phyloP scores from a whole-genome alignment of 345 rosid species.

The Reutealis trisperma region DNA sequence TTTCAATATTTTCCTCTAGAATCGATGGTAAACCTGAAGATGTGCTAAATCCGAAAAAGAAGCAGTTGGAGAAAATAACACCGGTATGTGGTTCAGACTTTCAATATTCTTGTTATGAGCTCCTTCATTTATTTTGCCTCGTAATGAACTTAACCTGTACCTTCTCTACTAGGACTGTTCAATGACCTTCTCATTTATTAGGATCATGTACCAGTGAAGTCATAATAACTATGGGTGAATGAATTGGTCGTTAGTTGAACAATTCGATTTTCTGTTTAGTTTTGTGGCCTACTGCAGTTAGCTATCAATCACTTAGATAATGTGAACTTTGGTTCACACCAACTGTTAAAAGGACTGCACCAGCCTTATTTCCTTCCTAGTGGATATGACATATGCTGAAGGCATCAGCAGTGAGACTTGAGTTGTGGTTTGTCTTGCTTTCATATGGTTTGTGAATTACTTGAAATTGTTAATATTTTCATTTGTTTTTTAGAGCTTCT shows the following conservation, averaged over 20 bases:
- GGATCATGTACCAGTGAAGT: neutral
- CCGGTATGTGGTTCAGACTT: conserved; percentile 50
- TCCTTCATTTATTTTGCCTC: neutral
- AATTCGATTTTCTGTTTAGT: conserved; percentile 6
- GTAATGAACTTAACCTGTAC: neutral
- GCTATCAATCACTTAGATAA: neutral
- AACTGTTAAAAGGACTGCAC: neutral
- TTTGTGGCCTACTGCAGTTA: neutral
- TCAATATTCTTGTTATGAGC: neutral
- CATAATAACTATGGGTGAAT: neutral
- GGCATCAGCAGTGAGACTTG: neutral
- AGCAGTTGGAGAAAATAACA: conserved; percentile 91
- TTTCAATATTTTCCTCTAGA: conserved; percentile 38
- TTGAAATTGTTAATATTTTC: neutral
- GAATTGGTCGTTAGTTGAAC: conserved; percentile 7
- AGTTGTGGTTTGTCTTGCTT: neutral
- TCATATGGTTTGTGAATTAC: neutral
- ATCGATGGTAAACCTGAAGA: conserved; percentile 97
- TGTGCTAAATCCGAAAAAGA: conserved; percentile 89
- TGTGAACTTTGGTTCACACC: neutral
- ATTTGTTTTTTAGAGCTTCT: neutral
- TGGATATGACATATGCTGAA: neutral
- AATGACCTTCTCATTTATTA: neutral
- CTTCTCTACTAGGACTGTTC: neutral
- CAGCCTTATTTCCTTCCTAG: conserved; percentile 6